A percentile compares a stretch with the other conserved stretches of the same genome.
phyloP scores from a whole-genome alignment of 768 basidiomycete genomes.

The Austroboletus festivus region DNA sequence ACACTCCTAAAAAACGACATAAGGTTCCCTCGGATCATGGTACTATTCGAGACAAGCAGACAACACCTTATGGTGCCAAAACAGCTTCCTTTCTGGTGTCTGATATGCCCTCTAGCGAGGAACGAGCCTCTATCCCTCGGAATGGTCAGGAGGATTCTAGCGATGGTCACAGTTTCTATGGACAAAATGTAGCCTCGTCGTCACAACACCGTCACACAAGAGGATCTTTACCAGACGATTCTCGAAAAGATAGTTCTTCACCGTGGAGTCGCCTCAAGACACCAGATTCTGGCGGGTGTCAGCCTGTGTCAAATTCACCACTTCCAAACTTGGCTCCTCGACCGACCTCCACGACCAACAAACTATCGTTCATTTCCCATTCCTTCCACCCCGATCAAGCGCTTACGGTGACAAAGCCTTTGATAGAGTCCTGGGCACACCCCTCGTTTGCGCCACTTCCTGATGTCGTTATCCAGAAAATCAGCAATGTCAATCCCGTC shows the following conservation, averaged over 20 bases:
- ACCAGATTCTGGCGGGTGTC: slow-evolving; percentile 25
- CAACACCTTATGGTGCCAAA: slow-evolving; percentile 42
- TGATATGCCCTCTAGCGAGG: slow-evolving; percentile 36
- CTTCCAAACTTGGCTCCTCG: slow-evolving; percentile 23
- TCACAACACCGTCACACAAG: slow-evolving; percentile 24
- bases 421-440: slow-evolving; percentile 58
- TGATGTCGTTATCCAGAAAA: slow-evolving; percentile 48
- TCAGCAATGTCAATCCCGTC: slow-evolving; percentile 49
- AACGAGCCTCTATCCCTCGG: slow-evolving; percentile 12
- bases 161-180: slow-evolving; percentile 44
- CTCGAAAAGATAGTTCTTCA: slow-evolving; percentile 17
- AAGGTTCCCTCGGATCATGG: slow-evolving; percentile 48
- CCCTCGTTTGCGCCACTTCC: slow-evolving; percentile 61
- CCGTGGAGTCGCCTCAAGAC: slow-evolving; percentile 15
- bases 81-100: slow-evolving; percentile 48
- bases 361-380: slow-evolving; percentile 46
- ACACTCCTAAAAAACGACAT: slow-evolving; percentile 68
- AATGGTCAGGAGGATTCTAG: slow-evolving; percentile 24
- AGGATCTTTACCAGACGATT: slow-evolving; percentile 24
- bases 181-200: slow-evolving; percentile 43
- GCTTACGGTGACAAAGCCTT: slow-evolving; percentile 37
- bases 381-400: slow-evolving; percentile 38
- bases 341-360: slow-evolving; percentile 21
- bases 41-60: slow-evolving; percentile 34
- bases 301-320: slow-evolving; percentile 15